phyloP scores from a whole-genome alignment of 495 filamentous ascomycete genomes.

The Lophiostoma macrostomum region DNA sequence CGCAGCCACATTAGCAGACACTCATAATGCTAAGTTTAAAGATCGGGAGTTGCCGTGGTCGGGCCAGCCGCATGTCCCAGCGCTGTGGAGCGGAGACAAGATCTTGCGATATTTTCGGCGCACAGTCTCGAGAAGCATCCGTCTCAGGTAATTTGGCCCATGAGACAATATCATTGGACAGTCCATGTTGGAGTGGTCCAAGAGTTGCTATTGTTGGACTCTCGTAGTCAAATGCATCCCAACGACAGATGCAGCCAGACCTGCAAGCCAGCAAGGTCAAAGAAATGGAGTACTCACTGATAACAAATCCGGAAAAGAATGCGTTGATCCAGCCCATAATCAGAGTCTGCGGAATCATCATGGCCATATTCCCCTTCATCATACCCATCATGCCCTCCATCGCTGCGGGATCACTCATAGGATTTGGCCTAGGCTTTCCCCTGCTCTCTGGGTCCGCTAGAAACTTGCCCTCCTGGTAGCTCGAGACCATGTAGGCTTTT shows the following conservation, averaged over 20 bases:
- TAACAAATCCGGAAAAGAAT: slow-evolving; percentile 96
- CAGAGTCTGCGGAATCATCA: slow-evolving; percentile 98
- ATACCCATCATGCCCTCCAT: slow-evolving; percentile 99
- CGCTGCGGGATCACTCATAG: slow-evolving; percentile 92
- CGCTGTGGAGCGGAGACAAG: too few relatives aligned
- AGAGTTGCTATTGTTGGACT: too few relatives aligned
- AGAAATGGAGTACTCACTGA: slow-evolving; percentile 73
- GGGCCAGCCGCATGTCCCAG: background rate
- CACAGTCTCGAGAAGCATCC: too few relatives aligned
- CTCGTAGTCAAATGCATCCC: too few relatives aligned
- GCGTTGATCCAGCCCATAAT: slow-evolving; percentile 99
- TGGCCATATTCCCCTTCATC: slow-evolving; percentile 99
- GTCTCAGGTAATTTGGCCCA: too few relatives aligned
- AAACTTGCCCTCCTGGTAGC: slow-evolving; percentile 79
- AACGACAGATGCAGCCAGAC: too few relatives aligned
- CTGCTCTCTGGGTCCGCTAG: slow-evolving; percentile 82
- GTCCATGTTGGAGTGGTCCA: too few relatives aligned
- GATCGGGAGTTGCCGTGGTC: background rate
- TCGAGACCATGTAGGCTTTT: slow-evolving; percentile 73
- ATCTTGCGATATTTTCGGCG: too few relatives aligned
- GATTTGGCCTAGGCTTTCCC: slow-evolving; percentile 86
- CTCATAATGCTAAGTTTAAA: background rate
- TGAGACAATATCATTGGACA: too few relatives aligned
- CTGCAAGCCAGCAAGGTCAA: too few relatives aligned
- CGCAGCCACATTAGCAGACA: slow-evolving; percentile 17